Percentiles rank a stretch among this genome's conserved stretches.
Conservation (phyloP, 208 protist species). For the Leishmania turanica region DNA sequence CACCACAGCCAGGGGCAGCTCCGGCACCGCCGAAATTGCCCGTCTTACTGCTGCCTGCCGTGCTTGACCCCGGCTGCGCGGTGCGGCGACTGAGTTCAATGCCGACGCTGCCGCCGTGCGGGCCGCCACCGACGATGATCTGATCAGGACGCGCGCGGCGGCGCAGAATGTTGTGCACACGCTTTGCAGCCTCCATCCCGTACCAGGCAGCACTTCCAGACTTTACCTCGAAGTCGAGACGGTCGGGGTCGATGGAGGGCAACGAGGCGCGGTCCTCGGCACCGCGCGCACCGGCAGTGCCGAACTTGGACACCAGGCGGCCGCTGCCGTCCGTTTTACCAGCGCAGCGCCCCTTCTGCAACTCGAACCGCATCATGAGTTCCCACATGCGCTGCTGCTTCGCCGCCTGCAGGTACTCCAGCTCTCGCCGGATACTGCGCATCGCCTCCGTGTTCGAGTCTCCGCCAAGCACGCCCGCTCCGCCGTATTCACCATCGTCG, state of each 20-base stretch:
- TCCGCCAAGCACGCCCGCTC: background rate
- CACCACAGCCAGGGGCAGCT: background rate
- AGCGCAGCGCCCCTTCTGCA: constrained; percentile 24
- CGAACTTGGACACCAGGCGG: background rate
- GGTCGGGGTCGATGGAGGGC: constrained; percentile 27
- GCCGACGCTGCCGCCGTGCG: constrained; percentile 52
- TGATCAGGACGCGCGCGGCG: constrained; percentile 53
- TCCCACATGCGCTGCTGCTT: constrained; percentile 57
- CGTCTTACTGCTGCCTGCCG: constrained; percentile 4
- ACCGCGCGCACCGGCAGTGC: background rate
- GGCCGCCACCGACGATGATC: constrained; percentile 55
- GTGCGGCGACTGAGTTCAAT: constrained; percentile 64
- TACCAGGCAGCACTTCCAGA: constrained; percentile 59
- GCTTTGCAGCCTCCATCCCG: constrained; percentile 72
- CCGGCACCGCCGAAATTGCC: background rate
- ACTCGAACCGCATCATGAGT: constrained; percentile 44
- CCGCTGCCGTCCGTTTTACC: background rate
- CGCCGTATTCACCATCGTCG: constrained; percentile 6
- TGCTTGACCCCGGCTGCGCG: constrained; percentile 30
- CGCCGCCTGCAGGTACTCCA: constrained; percentile 53
- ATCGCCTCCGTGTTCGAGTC: constrained; percentile 44
- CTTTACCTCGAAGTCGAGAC: constrained; percentile 64
- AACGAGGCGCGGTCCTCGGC: background rate
- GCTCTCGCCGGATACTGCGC: constrained; percentile 38
- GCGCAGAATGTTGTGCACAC: constrained; percentile 67